A percentile compares a stretch with the other conserved stretches of the same genome.
phyloP scores from a whole-genome alignment of 495 filamentous ascomycete genomes.

The Aspergillus diversus region DNA sequence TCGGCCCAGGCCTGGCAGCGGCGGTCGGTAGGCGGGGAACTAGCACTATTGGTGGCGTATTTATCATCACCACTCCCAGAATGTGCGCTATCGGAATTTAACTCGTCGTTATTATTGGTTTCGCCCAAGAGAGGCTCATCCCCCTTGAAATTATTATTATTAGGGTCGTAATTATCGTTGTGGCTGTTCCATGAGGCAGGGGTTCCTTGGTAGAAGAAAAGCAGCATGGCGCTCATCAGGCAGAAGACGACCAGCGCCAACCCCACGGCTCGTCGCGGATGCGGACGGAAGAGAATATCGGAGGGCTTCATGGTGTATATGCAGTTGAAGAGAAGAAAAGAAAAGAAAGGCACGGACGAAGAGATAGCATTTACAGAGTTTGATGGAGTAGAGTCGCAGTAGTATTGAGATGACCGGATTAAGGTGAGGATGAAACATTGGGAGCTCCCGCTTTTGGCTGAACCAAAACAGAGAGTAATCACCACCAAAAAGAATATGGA shows the following conservation, averaged over 20 bases:
- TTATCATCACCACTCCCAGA: slow-evolving; percentile 8
- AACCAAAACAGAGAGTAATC: too few relatives aligned
- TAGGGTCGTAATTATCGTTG: background rate
- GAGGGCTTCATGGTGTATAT: slow-evolving; percentile 5
- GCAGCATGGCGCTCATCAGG: slow-evolving; percentile 12
- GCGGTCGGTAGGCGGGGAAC: slow-evolving; percentile 10
- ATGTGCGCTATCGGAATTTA: too few relatives aligned
- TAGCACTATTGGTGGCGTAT: slow-evolving; percentile 9
- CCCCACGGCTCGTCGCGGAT: slow-evolving; percentile 12
- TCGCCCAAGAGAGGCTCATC: background rate
- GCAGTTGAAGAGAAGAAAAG: background rate
- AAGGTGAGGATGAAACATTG: too few relatives aligned
- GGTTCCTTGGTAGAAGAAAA: slow-evolving; percentile 10
- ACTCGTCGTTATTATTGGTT: background rate
- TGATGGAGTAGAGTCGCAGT: too few relatives aligned
- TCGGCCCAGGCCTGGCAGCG: slow-evolving; percentile 22
- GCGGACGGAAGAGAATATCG: background rate
- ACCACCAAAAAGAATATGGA: too few relatives aligned
- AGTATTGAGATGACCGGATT: too few relatives aligned
- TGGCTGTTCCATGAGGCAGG: slow-evolving; percentile 15
- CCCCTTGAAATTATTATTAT: background rate
- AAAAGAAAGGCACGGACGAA: slow-evolving; percentile 1
- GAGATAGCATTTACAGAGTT: too few relatives aligned
- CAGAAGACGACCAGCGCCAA: slow-evolving; percentile 22
- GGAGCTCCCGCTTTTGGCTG: too few relatives aligned